Percentiles rank a stretch among this genome's conserved stretches.
These are phyloP conservation scores for Thelonectria rubi DNA, from an alignment of 2,329 filamentous ascomycete species.

Conservation along the genomic window DNA sequence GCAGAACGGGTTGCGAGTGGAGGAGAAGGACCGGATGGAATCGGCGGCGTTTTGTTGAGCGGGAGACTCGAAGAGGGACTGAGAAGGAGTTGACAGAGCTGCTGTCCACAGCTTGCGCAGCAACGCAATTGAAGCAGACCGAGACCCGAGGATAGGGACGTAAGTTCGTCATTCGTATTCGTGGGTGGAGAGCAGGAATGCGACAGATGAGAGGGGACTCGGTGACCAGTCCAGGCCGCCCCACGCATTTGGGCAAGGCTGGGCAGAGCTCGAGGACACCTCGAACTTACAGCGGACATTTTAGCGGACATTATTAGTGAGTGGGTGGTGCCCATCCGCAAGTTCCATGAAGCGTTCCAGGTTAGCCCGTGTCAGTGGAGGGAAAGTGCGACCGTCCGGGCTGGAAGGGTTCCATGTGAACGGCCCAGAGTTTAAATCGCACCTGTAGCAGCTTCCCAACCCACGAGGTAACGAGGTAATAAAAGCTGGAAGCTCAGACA, in stretches of 20 bases:
- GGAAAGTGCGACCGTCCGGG: conserved; percentile 11
- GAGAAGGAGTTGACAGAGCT: background rate
- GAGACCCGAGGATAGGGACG: conserved; percentile 3
- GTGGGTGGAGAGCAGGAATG: conserved; percentile 23
- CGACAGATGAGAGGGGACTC: background rate
- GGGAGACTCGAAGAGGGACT: background rate
- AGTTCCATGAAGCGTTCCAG: no score
- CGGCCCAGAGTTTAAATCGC: conserved; percentile 11
- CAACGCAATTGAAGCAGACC: conserved; percentile 28
- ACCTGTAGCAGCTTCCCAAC: conserved; percentile 18
- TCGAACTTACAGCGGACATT: conserved; percentile 7
- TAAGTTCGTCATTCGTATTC: no score
- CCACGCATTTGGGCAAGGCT: conserved; percentile 30
- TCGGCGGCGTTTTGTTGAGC: conserved; percentile 22
- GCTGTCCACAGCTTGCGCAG: no score
- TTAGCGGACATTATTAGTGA: conserved; percentile 11
- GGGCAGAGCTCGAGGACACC: conserved; percentile 8
- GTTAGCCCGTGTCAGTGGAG: conserved; percentile 17
- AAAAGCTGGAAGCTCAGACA: background rate
- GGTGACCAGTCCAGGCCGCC: conserved; percentile 17
- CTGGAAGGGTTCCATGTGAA: background rate
- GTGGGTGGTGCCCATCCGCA: conserved; percentile 3
- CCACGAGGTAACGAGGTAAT: background rate
- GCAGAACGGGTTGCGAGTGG: conserved; percentile 33
- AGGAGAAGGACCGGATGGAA: conserved; percentile 32